Evolutionary conservation across 129 eudicot genomes (phyloP).

Genomic region (Cynara cardunculus): DNA sequence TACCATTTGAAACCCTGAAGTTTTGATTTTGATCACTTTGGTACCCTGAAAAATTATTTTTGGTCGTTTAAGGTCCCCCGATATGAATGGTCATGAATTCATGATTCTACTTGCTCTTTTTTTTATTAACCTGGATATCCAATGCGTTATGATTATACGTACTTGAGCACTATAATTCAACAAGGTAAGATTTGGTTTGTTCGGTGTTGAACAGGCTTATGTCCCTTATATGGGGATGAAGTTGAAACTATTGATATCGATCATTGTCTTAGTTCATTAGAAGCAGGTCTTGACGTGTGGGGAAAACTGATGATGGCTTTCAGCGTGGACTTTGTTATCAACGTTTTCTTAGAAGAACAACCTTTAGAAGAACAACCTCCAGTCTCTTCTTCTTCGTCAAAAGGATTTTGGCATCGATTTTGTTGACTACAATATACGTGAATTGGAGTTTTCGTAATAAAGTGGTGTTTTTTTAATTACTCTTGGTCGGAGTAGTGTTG

Average conservation of each 20-base stretch:
- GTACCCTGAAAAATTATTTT: conserved; percentile 6
- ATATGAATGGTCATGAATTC: too few relatives aligned
- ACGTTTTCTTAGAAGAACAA: background rate
- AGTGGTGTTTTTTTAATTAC: background rate
- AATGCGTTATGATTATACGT: too few relatives aligned
- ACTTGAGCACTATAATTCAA: too few relatives aligned
- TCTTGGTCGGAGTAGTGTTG: background rate
- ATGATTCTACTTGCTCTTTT: too few relatives aligned
- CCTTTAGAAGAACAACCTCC: background rate
- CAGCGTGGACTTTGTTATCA: background rate
- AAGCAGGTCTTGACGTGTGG: background rate
- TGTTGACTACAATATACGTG: background rate
- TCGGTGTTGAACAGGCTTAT: background rate
- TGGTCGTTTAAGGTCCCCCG: background rate
- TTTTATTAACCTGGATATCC: too few relatives aligned
- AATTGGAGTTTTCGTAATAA: background rate
- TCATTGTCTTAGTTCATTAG: background rate
- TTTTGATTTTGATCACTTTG: background rate
- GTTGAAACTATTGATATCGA: background rate
- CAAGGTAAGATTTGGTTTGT: background rate
- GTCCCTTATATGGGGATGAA: background rate
- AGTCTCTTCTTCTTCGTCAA: background rate
- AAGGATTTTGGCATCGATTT: background rate
- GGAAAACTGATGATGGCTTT: background rate
- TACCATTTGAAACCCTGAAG: background rate